A percentile compares a stretch with the other conserved stretches of the same genome.
These are phyloP conservation scores for sunflower (Helianthus annuus) DNA, from an alignment of 129 eudicot species.

Conservation along the genomic window HanXRQr2.0-SUNRISE NC_035443.2:47601825-47602324, in stretches of 20 bases:
- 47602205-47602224: constrained; percentile 66
- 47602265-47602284: constrained; percentile 64
- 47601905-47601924: neutral
- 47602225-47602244: constrained; percentile 50
- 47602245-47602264: constrained; percentile 63
- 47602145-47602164: constrained; percentile 46
- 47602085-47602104: neutral
- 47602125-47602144: constrained; percentile 50
- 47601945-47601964: constrained; percentile 17
- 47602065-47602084: neutral
- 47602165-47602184: constrained; percentile 65
- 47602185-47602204: constrained; percentile 47
- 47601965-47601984: constrained; percentile 15
- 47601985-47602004: constrained; percentile 56
- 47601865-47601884: neutral
- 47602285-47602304: constrained; percentile 64
- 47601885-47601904: neutral
- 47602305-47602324: constrained; percentile 60
- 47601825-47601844: constrained; percentile 54
- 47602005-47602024: constrained; percentile 62
- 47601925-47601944: neutral
- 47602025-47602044: constrained; percentile 16
- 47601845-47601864: constrained; percentile 57
- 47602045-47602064: constrained; percentile 19
- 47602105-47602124: neutral